Base-by-base conservation (phyloP, 257 asterid species). In the Euphrasia confusa region DNA sequence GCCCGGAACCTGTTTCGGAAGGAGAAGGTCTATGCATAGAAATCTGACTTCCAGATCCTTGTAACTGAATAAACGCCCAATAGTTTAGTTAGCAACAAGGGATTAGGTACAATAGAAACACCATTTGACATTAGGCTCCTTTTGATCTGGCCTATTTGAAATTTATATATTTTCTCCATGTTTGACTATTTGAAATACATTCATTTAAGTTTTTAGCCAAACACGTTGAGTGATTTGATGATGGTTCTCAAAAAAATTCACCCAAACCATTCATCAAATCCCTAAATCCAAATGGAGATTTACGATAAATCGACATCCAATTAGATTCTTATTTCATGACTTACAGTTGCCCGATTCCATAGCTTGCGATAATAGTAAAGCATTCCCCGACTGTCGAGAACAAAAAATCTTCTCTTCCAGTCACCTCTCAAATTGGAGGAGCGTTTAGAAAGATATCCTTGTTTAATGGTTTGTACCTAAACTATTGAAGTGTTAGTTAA, bases 401-500 rank as follows among this genome's bases (percentile, higher is more conserved):
- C 85, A 71, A 88, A 88, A 71, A 81, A 88, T 67, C 96, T 81
- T 80, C 96, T 88, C 83, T 88, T 88, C 96, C 96, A 88, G 76
- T 88, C 94, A 70, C 94, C 96, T 74, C 96, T 83, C 74, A 88
- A 64, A 73, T 75, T 88, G 69, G 92, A 85, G 58, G 96, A 87
- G 61, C 95, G 83, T 68, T 87, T 85, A 24, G 84, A 81, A 66
- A 84, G 87, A 75, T 84, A 84, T 42, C 87, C 91, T 75, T 81
- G 96, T 71, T 83, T 84, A 64, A 89, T 85, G 72, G 96, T 85
- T 83, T 88, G 94, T 72, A 88, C 86, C 95, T 90, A 86, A 80
- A 89, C 84, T 80, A 78, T 75, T 84, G 82, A 85, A 77, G 65
- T 69, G 67, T 75, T 77, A 57, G 61, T 61, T 63, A 24, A 27